Conservation (phyloP, 345 rosid species). For the Gynandropsis gynandra region DNA sequence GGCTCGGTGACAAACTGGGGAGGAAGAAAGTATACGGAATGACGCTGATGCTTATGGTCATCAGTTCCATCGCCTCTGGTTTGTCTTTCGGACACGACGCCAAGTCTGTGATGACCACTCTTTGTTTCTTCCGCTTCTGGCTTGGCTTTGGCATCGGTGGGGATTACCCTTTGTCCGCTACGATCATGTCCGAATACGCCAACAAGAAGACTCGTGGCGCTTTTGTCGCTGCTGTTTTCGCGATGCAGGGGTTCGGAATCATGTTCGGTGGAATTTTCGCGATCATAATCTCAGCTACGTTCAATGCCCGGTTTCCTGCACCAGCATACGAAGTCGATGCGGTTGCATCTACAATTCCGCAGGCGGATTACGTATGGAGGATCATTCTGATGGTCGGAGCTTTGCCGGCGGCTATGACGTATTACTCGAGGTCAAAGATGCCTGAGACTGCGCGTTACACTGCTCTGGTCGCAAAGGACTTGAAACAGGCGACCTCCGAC, state of each 20-base stretch:
- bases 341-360: slow-evolving; percentile 27
- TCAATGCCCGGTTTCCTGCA: slow-evolving; percentile 25
- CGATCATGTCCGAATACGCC: slow-evolving; percentile 41
- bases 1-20: slow-evolving; percentile 71
- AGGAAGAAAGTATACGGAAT: slow-evolving; percentile 60
- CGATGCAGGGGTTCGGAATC: slow-evolving; percentile 44
- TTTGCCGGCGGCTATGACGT: slow-evolving; percentile 34
- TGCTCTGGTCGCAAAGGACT: slow-evolving; percentile 30
- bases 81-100: slow-evolving; percentile 29
- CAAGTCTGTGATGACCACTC: slow-evolving; percentile 29
- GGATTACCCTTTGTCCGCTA: slow-evolving; percentile 39
- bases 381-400: slow-evolving; percentile 36
- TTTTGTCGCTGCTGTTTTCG: slow-evolving; percentile 36
- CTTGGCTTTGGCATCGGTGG: slow-evolving; percentile 38
- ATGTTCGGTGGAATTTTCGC: slow-evolving; percentile 34
- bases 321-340: slow-evolving; percentile 21
- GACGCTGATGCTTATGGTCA: slow-evolving; percentile 30
- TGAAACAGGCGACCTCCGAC: slow-evolving; percentile 29
- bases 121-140: slow-evolving; percentile 33
- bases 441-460: slow-evolving; percentile 41
- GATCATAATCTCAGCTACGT: slow-evolving; percentile 28
- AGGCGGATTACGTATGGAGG: slow-evolving; percentile 36
- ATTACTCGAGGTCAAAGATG: slow-evolving; percentile 35
- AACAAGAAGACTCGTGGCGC: slow-evolving; percentile 38
- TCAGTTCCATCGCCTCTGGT: slow-evolving; percentile 29